Evolutionary conservation across 2,329 filamentous ascomycete genomes (phyloP).

Genomic region (Alternaria panax): DNA sequence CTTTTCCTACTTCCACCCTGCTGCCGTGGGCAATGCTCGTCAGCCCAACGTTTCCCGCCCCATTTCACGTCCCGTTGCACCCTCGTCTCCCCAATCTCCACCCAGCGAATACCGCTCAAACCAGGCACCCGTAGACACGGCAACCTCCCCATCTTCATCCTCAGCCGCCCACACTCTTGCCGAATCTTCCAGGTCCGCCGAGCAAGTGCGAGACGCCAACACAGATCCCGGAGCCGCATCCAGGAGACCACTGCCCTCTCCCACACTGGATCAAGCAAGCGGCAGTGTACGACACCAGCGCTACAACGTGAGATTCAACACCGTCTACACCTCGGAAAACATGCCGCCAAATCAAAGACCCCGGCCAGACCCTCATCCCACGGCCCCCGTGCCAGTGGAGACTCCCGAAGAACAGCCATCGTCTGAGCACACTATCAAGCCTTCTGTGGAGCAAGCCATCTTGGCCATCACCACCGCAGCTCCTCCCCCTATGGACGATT

Average conservation of each 20-base stretch:
- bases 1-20: conserved; percentile 19
- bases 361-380: conserved; percentile 24
- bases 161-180: not conserved
- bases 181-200: conserved; percentile 21
- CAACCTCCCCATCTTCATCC: conserved; percentile 15
- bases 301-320: conserved; percentile 38
- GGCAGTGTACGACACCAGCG: conserved; percentile 27
- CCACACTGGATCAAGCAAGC: conserved; percentile 20
- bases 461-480: not conserved
- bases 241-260: conserved; percentile 15
- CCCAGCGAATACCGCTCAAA: conserved; percentile 5
- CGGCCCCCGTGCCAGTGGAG: conserved; percentile 8
- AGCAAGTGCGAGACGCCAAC: conserved; percentile 16
- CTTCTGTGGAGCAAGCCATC: conserved; percentile 16
- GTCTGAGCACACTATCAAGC: conserved; percentile 10
- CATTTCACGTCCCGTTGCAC: conserved; percentile 8
- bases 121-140: conserved; percentile 11
- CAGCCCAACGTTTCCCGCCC: conserved; percentile 20
- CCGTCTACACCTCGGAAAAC: conserved; percentile 23
- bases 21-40: conserved; percentile 7
- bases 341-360: conserved; percentile 30
- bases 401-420: conserved; percentile 14
- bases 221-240: conserved; percentile 10
- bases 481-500: conserved; percentile 9
- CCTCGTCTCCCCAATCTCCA: conserved; percentile 19